Evolutionary conservation across 2,329 filamentous ascomycete genomes (phyloP).

Genomic region (Hymenotorrendiella dingleyae): DNA sequence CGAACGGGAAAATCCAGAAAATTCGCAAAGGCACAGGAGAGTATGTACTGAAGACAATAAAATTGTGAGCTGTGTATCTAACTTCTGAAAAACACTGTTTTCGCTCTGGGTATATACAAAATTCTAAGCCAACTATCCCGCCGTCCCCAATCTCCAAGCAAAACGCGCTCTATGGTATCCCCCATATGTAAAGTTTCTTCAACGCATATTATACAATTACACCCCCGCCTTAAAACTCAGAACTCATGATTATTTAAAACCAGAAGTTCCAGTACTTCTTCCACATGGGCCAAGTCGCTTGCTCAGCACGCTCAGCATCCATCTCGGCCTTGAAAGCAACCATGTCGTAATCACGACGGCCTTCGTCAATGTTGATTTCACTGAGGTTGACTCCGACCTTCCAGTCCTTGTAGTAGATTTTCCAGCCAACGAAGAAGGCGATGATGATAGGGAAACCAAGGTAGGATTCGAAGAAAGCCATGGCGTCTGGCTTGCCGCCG

Average conservation of each 20-base stretch:
- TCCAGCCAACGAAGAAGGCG: constrained; percentile 58
- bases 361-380: constrained; percentile 28
- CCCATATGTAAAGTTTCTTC: not conserved
- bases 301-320: constrained; percentile 25
- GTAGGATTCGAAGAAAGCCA: constrained; percentile 37
- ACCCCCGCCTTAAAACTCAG: no score
- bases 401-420: constrained; percentile 42
- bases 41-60: no score
- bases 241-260: constrained; percentile 1
- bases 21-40: no score
- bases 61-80: no score
- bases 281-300: constrained; percentile 24
- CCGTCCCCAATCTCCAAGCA: no score
- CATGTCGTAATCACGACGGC: constrained; percentile 28
- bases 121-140: no score
- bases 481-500: constrained; percentile 37
- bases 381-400: constrained; percentile 23
- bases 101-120: no score
- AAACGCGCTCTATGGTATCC: no score
- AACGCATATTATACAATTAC: no score
- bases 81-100: no score
- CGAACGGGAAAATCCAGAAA: no score
- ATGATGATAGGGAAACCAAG: constrained; percentile 53
- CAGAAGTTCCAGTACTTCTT: constrained; percentile 18
- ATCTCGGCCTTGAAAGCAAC: constrained; percentile 27